Evolutionary conservation across 805 yeast genomes (phyloP).

Genomic region (Kurtzmaniella fragi): DNA sequence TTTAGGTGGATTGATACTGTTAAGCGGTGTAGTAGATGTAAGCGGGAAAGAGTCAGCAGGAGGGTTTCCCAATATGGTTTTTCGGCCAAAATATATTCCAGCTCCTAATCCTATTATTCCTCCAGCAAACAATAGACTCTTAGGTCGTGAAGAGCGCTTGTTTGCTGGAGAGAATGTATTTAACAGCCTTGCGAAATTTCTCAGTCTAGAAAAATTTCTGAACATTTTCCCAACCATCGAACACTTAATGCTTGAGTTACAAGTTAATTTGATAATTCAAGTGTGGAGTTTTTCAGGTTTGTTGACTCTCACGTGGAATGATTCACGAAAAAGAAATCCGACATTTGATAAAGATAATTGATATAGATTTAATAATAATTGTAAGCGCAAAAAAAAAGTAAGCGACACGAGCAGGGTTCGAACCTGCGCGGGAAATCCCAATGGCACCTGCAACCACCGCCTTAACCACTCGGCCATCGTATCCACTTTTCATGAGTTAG

Average conservation of each 20-base stretch:
- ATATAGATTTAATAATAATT: no score
- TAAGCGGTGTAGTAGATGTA: slow-evolving; percentile 31
- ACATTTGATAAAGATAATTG: no score
- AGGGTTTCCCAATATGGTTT: slow-evolving; percentile 5
- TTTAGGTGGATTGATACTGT: slow-evolving; percentile 29
- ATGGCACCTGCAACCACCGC: slow-evolving; percentile 71
- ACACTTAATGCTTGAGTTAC: no score
- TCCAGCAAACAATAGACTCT: not conserved
- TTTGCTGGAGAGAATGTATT: no score
- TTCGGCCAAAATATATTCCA: slow-evolving; percentile 8
- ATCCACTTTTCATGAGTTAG: slow-evolving; percentile 11
- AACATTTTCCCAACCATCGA: no score
- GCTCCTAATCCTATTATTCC: not conserved
- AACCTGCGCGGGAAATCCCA: slow-evolving; percentile 80
- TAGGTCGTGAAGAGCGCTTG: not conserved
- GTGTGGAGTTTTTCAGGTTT: no score
- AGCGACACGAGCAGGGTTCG: slow-evolving; percentile 74
- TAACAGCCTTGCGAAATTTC: no score
- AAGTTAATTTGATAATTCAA: no score
- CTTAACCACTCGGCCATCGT: slow-evolving; percentile 77
- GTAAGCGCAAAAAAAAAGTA: slow-evolving; percentile 22
- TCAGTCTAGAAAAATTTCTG: no score
- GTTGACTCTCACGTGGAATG: no score
- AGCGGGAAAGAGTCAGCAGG: slow-evolving; percentile 15
- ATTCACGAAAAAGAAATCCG: no score